These are phyloP conservation scores for Backusella australiensis DNA, from an alignment of 192 early-diverging fungal species.

Conservation along the genomic window DNA sequence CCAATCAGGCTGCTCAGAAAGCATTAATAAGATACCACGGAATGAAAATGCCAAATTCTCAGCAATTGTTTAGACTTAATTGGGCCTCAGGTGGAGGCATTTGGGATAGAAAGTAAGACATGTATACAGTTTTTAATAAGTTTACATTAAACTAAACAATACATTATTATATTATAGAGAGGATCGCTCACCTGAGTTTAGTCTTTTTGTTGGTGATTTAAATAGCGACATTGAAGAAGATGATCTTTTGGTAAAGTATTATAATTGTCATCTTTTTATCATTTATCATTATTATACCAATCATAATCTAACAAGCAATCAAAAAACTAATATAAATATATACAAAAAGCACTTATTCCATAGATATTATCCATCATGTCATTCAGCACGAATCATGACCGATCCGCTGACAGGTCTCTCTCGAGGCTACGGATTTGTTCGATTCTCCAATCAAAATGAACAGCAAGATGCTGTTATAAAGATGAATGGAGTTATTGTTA, in stretches of 20 bases:
- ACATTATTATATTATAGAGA: conserved; percentile 35
- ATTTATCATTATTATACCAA: not conserved
- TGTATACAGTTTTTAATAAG: not conserved
- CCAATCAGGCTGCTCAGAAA: conserved; percentile 63
- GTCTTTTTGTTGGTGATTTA: conserved; percentile 96
- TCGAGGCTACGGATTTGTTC: conserved; percentile 94
- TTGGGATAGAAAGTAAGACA: conserved; percentile 49
- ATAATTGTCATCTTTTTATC: no score
- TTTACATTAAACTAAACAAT: not conserved
- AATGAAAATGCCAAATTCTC: conserved; percentile 76
- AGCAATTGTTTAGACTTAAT: conserved; percentile 87
- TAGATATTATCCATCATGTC: conserved; percentile 78
- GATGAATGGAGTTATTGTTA: conserved; percentile 84
- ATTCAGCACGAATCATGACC: conserved; percentile 92
- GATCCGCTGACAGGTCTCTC: conserved; percentile 81
- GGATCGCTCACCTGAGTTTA: conserved; percentile 76
- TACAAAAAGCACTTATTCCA: conserved; percentile 48
- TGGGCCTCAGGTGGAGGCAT: conserved; percentile 90
- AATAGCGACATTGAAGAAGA: conserved; percentile 86
- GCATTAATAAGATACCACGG: conserved; percentile 77
- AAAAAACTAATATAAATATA: not conserved
- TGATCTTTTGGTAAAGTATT: conserved; percentile 64
- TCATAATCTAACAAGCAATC: conserved; percentile 10
- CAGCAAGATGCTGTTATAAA: conserved; percentile 85
- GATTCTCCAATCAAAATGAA: conserved; percentile 85